Conservation (phyloP, 2,329 filamentous ascomycete genomes). For the Ophiosphaerella narmari region DNA sequence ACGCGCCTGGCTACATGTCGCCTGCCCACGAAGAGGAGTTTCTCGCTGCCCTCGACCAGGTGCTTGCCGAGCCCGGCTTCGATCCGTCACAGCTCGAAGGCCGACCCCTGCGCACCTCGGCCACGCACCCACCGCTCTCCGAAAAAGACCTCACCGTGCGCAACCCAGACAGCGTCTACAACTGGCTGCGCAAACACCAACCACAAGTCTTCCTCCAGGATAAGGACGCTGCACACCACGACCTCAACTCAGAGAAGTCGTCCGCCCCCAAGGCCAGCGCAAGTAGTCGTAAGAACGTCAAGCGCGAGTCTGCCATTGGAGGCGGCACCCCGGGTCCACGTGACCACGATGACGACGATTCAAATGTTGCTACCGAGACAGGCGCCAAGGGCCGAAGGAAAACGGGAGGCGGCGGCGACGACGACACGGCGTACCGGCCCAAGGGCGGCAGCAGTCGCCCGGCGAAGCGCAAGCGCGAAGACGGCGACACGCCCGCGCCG, state of each 20-base stretch:
- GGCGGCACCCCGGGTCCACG: slow-evolving; percentile 41
- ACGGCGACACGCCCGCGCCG: slow-evolving; percentile 31
- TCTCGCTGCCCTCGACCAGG: slow-evolving; percentile 67
- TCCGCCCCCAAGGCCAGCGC: slow-evolving; percentile 31
- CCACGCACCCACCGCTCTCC: slow-evolving; percentile 48
- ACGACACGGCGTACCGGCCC: slow-evolving; percentile 54
- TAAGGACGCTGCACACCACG: slow-evolving; percentile 52
- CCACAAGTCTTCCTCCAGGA: slow-evolving; percentile 86
- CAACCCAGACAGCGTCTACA: slow-evolving; percentile 92
- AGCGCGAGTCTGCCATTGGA: slow-evolving; percentile 40
- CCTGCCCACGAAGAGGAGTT: slow-evolving; percentile 76
- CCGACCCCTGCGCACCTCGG: slow-evolving; percentile 46
- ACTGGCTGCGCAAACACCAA: slow-evolving; percentile 87
- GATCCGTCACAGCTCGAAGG: slow-evolving; percentile 51
- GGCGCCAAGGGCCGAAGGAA: slow-evolving; percentile 27
- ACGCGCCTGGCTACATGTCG: slow-evolving; percentile 69
- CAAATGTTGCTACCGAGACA: slow-evolving; percentile 33
- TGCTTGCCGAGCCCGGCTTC: slow-evolving; percentile 56
- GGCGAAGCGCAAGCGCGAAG: slow-evolving; percentile 51
- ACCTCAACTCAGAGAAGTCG: slow-evolving; percentile 44
- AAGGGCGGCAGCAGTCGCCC: slow-evolving; percentile 53
- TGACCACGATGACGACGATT: slow-evolving; percentile 51
- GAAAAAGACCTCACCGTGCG: slow-evolving; percentile 62
- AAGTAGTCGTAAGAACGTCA: slow-evolving; percentile 31
- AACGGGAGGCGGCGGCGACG: slow-evolving; percentile 41